Percentiles rank a stretch among this genome's conserved stretches.
These are phyloP conservation scores for Schizophyllum commune DNA, from an alignment of 1,284 basidiomycete genomes.

Conservation along the genomic window DNA sequence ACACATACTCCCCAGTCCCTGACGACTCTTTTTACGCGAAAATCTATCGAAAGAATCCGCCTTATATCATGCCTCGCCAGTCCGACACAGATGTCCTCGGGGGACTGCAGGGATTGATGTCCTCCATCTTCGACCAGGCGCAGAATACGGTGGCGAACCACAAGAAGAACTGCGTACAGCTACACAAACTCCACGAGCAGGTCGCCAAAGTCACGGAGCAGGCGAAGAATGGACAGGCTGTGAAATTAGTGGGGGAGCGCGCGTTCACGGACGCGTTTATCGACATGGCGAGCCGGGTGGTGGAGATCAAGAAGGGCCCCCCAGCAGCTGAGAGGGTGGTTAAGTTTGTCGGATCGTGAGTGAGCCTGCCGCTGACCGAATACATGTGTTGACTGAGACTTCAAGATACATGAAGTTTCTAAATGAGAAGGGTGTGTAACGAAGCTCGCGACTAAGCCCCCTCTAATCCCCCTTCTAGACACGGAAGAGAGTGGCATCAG, in stretches of 20 bases:
- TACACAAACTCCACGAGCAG: conserved; percentile 77
- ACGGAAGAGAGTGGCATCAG: not conserved
- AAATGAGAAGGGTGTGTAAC: conserved; percentile 62
- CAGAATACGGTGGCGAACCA: conserved; percentile 80
- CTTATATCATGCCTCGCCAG: no score
- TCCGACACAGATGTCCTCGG: no score
- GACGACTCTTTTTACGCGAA: no score
- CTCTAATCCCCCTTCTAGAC: not conserved
- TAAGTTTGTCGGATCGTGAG: conserved; percentile 67
- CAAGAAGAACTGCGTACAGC: conserved; percentile 79
- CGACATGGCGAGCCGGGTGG: conserved; percentile 55
- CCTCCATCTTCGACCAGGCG: conserved; percentile 32
- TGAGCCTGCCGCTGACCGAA: not conserved
- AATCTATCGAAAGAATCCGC: no score
- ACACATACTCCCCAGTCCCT: no score
- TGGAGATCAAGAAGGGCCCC: conserved; percentile 81
- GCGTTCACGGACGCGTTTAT: conserved; percentile 71
- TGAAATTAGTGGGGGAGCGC: conserved; percentile 68
- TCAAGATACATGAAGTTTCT: conserved; percentile 65
- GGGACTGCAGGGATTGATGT: no score
- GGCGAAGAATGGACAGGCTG: conserved; percentile 18
- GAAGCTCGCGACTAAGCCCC: conserved; percentile 3
- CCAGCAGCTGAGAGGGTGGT: conserved; percentile 72
- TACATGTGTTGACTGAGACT: not conserved
- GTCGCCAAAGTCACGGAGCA: conserved; percentile 21